A percentile compares a stretch with the other conserved stretches of the same genome.
Conservation (phyloP, 257 asterid genomes). For the Penstemon davidsonii region DNA sequence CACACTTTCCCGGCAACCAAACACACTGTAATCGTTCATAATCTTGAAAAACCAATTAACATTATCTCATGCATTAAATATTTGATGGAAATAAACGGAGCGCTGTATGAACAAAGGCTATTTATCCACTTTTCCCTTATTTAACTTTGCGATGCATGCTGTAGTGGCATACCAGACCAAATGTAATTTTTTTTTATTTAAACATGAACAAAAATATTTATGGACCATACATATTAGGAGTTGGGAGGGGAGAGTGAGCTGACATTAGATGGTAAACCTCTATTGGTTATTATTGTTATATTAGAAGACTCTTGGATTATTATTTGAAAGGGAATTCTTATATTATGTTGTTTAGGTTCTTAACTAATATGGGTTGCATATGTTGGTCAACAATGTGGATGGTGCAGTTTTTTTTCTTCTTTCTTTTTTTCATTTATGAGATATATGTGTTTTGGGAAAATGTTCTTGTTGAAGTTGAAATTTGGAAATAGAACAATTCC, state of each 20-base stretch:
- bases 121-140: neutral
- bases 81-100: too few species aligned
- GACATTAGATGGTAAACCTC: neutral
- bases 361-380: neutral
- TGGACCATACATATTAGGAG: neutral
- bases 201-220: neutral
- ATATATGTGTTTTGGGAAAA: too few species aligned
- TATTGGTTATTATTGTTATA: neutral
- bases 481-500: too few species aligned
- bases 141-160: neutral
- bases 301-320: neutral
- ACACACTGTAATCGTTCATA: too few species aligned
- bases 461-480: too few species aligned
- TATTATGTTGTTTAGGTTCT: neutral
- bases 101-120: too few species aligned
- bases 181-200: too few species aligned
- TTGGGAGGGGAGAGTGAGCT: neutral
- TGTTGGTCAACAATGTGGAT: neutral
- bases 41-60: too few species aligned
- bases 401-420: neutral
- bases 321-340: neutral
- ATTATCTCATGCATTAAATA: too few species aligned
- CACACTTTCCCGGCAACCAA: too few species aligned
- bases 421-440: too few species aligned
- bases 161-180: neutral